A percentile compares a stretch with the other conserved stretches of the same genome.
These are phyloP conservation scores for Phytophthora citrophthora DNA, from an alignment of 352 stramenopile species.

Conservation along the genomic window DNA sequence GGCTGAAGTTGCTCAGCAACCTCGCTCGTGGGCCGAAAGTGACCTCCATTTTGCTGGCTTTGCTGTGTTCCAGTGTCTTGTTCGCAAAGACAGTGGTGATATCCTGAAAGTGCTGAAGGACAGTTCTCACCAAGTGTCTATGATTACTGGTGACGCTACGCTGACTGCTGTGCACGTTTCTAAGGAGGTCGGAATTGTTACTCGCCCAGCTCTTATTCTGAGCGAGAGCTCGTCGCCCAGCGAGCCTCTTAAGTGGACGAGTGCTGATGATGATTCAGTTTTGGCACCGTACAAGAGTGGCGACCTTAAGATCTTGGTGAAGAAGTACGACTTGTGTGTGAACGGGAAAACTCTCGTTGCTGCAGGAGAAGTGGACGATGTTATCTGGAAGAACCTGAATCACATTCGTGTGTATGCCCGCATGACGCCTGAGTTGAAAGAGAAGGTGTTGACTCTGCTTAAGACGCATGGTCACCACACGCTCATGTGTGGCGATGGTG, in stretches of 20 bases:
- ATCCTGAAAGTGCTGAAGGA: constrained; percentile 94
- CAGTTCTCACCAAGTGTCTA: constrained; percentile 94
- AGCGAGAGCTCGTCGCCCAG: constrained; percentile 47
- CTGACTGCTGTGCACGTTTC: constrained; percentile 98
- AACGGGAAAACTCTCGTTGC: constrained; percentile 78
- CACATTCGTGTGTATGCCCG: constrained; percentile 95
- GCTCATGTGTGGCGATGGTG: constrained; percentile 98
- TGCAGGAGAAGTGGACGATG: constrained; percentile 80
- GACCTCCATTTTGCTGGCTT: constrained; percentile 97
- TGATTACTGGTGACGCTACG: constrained; percentile 99
- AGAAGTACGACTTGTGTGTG: constrained; percentile 89
- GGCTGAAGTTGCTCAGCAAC: constrained; percentile 78
- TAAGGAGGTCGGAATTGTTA: constrained; percentile 94
- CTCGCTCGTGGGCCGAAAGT: constrained; percentile 91
- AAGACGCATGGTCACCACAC: constrained; percentile 93
- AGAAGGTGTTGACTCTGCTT: constrained; percentile 95
- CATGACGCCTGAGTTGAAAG: constrained; percentile 97
- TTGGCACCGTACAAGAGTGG: constrained; percentile 74
- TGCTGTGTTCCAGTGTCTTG: constrained; percentile 87
- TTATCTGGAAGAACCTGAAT: constrained; percentile 83
- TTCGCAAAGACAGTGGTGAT: constrained; percentile 96
- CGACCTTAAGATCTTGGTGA: constrained; percentile 61
- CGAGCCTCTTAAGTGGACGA: constrained; percentile 78
- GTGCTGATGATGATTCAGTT: constrained; percentile 72
- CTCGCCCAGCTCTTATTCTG: constrained; percentile 74